Evolutionary conservation across 768 basidiomycete genomes (phyloP).

Genomic region (Cytidiella melzeri): DNA sequence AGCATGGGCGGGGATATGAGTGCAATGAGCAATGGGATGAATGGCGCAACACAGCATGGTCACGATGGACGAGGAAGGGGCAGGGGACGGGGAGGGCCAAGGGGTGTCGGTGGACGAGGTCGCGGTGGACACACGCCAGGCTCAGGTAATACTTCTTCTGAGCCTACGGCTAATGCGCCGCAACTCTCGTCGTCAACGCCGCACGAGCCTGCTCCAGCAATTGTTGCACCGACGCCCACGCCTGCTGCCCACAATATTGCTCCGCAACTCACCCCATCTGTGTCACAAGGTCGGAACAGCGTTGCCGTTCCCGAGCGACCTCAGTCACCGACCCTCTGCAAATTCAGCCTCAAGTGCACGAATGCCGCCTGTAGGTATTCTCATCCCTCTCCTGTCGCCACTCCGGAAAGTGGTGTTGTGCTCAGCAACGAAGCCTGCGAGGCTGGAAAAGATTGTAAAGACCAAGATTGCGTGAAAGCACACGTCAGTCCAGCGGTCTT

Average conservation of each 20-base stretch:
- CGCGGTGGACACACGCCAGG: constrained; percentile 19
- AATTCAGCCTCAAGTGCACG: constrained; percentile 86
- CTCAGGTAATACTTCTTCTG: constrained; percentile 12
- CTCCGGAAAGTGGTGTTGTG: constrained; percentile 90
- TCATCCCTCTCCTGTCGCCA: constrained; percentile 96
- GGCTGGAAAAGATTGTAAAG: constrained; percentile 81
- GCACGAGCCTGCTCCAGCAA: constrained; percentile 16
- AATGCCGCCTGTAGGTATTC: constrained; percentile 87
- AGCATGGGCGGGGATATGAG: constrained; percentile 38
- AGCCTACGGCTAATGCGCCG: constrained; percentile 10
- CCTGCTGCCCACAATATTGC: constrained; percentile 11
- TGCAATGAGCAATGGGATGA: constrained; percentile 38
- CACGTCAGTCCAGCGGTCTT: constrained; percentile 86
- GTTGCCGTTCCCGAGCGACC: constrained; percentile 72
- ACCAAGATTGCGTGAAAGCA: constrained; percentile 88
- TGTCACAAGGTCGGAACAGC: constrained; percentile 32
- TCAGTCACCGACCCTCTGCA: constrained; percentile 88
- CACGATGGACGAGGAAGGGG: constrained; percentile 23
- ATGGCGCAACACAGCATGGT: constrained; percentile 24
- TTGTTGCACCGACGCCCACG: constrained; percentile 16
- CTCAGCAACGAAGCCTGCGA: constrained; percentile 93
- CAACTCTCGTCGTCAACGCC: background rate
- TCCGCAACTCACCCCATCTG: constrained; percentile 17
- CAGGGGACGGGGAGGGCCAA: constrained; percentile 18
- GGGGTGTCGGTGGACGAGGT: constrained; percentile 14